Percentiles rank a stretch among this genome's conserved stretches.
phyloP scores from a whole-genome alignment of 768 basidiomycete species.

The Trametes cinnabarina region DNA sequence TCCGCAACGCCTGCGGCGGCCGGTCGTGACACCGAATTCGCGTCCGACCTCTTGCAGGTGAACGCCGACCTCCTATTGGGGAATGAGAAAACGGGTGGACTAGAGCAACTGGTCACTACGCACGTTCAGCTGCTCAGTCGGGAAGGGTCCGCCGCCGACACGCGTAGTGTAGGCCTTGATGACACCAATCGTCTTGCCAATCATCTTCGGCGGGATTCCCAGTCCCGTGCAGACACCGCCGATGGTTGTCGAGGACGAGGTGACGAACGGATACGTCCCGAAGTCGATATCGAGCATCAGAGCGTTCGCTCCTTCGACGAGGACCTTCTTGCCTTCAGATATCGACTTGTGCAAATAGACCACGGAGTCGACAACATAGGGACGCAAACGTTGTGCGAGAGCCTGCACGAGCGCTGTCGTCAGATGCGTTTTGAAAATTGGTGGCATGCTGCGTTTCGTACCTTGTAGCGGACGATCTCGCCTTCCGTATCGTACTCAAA shows the following conservation, averaged over 20 bases:
- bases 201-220: slow-evolving; percentile 88
- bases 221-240: slow-evolving; percentile 97
- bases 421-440: neutral
- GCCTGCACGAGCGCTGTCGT: slow-evolving; percentile 41
- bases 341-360: slow-evolving; percentile 82
- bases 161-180: slow-evolving; percentile 98
- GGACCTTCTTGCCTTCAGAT: slow-evolving; percentile 68
- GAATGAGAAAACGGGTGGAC: neutral
- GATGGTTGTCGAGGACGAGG: slow-evolving; percentile 88
- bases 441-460: slow-evolving; percentile 28
- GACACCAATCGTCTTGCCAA: slow-evolving; percentile 89
- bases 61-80: slow-evolving; percentile 65
- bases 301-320: slow-evolving; percentile 98
- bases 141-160: slow-evolving; percentile 98
- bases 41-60: slow-evolving; percentile 92
- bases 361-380: slow-evolving; percentile 88
- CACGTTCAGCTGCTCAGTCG: slow-evolving; percentile 91
- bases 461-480: slow-evolving; percentile 92
- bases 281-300: slow-evolving; percentile 98
- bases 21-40: slow-evolving; percentile 92
- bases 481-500: slow-evolving; percentile 99
- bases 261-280: slow-evolving; percentile 97
- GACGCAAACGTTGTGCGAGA: slow-evolving; percentile 79
- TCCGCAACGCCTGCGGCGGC: slow-evolving; percentile 88
- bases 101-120: slow-evolving; percentile 26